Conservation (phyloP, 2,329 filamentous ascomycete species). For the Emericellopsis cladophorae region DNA sequence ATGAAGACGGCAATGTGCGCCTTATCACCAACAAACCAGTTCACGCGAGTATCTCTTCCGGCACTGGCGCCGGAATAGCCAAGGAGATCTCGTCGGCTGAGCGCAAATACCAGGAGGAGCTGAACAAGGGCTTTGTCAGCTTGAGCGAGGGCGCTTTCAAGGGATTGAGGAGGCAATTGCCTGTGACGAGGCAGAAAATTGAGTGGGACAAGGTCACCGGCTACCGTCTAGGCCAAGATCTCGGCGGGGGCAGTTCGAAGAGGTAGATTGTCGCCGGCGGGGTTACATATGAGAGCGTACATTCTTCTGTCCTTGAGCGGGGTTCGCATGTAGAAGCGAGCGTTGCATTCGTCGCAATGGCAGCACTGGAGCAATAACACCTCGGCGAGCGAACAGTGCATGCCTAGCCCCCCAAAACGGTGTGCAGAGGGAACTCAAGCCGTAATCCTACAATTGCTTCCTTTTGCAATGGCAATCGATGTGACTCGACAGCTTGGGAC, state of each 20-base stretch:
- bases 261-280: conserved; percentile 20
- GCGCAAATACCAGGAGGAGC: conserved; percentile 90
- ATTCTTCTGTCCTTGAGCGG: background rate
- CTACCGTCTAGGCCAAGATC: conserved; percentile 75
- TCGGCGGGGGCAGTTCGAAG: conserved; percentile 53
- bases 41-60: conserved; percentile 45
- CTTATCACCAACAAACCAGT: conserved; percentile 78
- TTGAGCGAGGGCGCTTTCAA: conserved; percentile 95
- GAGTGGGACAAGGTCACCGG: conserved; percentile 98
- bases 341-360: too few relatives aligned
- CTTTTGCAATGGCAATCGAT: too few relatives aligned
- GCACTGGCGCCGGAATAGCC: conserved; percentile 55
- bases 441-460: too few relatives aligned
- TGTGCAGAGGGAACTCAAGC: too few relatives aligned
- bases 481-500: too few relatives aligned
- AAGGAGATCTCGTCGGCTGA: conserved; percentile 69
- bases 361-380: too few relatives aligned
- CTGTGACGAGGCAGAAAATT: conserved; percentile 95
- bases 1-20: conserved; percentile 96
- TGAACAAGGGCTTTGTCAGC: conserved; percentile 80
- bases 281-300: too few relatives aligned
- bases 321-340: too few relatives aligned
- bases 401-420: too few relatives aligned
- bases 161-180: conserved; percentile 78
- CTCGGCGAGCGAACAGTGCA: too few relatives aligned